phyloP scores from a whole-genome alignment of 2,329 filamentous ascomycete genomes.

The Paecilomyces dactylethromorphus region DNA sequence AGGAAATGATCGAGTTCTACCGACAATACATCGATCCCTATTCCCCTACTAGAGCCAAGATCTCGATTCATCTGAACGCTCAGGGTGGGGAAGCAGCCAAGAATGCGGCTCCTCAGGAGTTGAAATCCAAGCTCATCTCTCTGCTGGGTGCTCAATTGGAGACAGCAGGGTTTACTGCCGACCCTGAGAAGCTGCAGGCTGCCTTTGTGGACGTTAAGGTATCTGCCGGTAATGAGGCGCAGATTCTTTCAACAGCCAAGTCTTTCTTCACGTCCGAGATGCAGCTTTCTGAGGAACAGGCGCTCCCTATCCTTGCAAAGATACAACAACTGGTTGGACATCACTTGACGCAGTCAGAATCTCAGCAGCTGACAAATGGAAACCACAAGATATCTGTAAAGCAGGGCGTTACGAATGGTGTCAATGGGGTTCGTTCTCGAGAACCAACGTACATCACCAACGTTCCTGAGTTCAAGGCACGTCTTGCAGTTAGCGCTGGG shows the following conservation, averaged over 20 bases:
- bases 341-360: slow-evolving; percentile 38
- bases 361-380: slow-evolving; percentile 28
- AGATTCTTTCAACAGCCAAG: slow-evolving; percentile 47
- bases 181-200: slow-evolving; percentile 35
- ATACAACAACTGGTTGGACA: slow-evolving; percentile 42
- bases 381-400: slow-evolving; percentile 30
- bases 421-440: slow-evolving; percentile 21
- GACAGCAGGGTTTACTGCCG: slow-evolving; percentile 39
- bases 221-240: slow-evolving; percentile 39
- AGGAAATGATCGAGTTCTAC: slow-evolving; percentile 75
- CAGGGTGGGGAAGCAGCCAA: slow-evolving; percentile 50
- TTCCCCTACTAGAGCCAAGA: slow-evolving; percentile 69
- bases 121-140: slow-evolving; percentile 38
- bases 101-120: slow-evolving; percentile 29
- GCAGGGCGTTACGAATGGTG: slow-evolving; percentile 16
- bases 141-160: slow-evolving; percentile 42
- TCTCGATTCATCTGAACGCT: slow-evolving; percentile 76
- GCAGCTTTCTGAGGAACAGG: slow-evolving; percentile 45
- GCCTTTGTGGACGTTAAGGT: slow-evolving; percentile 42
- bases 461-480: slow-evolving; percentile 72
- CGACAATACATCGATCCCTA: slow-evolving; percentile 65
- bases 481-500: slow-evolving; percentile 64
- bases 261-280: slow-evolving; percentile 45
- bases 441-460: slow-evolving; percentile 63
- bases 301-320: slow-evolving; percentile 43